phyloP scores from a whole-genome alignment of 345 rosid species.

The Camelina hispida region DNA sequence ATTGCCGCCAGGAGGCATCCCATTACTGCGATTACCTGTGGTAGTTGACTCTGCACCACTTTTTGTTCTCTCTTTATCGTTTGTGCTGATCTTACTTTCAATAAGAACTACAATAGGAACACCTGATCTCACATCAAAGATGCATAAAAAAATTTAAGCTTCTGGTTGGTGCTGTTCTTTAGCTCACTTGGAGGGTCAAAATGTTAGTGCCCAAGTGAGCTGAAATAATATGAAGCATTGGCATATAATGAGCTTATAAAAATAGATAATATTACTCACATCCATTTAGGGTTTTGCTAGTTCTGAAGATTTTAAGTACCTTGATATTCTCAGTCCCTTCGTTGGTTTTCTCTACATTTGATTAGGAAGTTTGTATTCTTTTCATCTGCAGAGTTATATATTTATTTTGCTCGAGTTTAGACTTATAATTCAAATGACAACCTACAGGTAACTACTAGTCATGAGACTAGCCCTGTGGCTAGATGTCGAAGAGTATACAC shows the following conservation, averaged over 20 bases:
- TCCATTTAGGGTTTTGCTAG: neutral
- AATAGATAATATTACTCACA: neutral
- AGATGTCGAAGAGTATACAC: constrained; percentile 98
- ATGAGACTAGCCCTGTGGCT: constrained; percentile 80
- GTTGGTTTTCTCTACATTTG: constrained; percentile 9
- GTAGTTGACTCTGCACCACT: constrained; percentile 56
- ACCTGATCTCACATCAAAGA: constrained; percentile 3
- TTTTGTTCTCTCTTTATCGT: constrained; percentile 16
- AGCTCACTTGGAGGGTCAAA: constrained; percentile 8
- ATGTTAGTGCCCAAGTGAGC: constrained; percentile 33
- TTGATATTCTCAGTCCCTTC: constrained; percentile 6
- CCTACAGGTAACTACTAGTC: constrained; percentile 48
- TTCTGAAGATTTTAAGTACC: constrained; percentile 13
- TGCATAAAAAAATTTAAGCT: constrained; percentile 1
- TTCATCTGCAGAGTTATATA: neutral
- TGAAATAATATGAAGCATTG: constrained; percentile 12
- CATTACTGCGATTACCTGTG: constrained; percentile 80
- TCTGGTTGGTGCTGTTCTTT: constrained; percentile 29
- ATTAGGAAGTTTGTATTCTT: neutral
- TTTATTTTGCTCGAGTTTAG: neutral
- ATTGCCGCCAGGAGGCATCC: constrained; percentile 71
- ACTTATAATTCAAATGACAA: constrained; percentile 12
- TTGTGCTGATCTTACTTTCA: constrained; percentile 26
- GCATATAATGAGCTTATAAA: constrained; percentile 17
- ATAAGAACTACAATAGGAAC: constrained; percentile 13